Base-by-base conservation (phyloP, 495 filamentous ascomycete genomes). In the Letharia lupina region DNA sequence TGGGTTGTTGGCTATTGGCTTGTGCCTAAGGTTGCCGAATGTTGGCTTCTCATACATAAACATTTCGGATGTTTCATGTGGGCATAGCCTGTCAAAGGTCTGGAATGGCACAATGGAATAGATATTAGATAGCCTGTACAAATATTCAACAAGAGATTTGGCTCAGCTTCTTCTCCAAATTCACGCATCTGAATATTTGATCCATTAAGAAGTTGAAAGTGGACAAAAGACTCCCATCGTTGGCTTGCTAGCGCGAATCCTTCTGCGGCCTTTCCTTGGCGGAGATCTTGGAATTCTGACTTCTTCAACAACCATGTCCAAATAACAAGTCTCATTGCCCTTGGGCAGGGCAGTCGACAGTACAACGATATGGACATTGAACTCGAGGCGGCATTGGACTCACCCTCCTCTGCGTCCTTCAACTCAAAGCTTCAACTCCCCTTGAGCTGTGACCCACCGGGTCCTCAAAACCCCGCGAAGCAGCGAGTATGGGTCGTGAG, bases 401-500 rank as follows among this genome's bases (percentile, higher is more conserved):
- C 69, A 11, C 66, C 63, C 6, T 60, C 66, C 9, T 67, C 69
- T 1, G 47, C 57, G 10, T 45, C 52, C 16, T 52, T 35, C 41
- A 58, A 80, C 60, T 72, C 79, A n/a, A 79, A 75, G 66, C 73
- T 84, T 12, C 78, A 78, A 68, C 84, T 95, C 54, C 91, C 91
- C 1, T 78, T 86, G 39, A 93, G 88, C 69, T 91, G 88, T 68
- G 89, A 92, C 66, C 91, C 91, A 16, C 91, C 90, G 3, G 79
- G 85, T n/a, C 84, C 87, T 16, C 82, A 85, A 61, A 87, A 87
- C 63, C 88, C 89, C 9, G 79, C 84, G 6, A 89, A 88, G 71
- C 88, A 87, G 71, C 80, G 89, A 42, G 89, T 92, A 74, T 95
- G 91, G 91, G 82, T 94, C 73, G 90, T 92, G 80, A 74, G 81